Percentiles rank a stretch among this genome's conserved stretches.
Conservation (phyloP, 306 rosid genomes). For the Sechiopsis laciniata region DNA sequence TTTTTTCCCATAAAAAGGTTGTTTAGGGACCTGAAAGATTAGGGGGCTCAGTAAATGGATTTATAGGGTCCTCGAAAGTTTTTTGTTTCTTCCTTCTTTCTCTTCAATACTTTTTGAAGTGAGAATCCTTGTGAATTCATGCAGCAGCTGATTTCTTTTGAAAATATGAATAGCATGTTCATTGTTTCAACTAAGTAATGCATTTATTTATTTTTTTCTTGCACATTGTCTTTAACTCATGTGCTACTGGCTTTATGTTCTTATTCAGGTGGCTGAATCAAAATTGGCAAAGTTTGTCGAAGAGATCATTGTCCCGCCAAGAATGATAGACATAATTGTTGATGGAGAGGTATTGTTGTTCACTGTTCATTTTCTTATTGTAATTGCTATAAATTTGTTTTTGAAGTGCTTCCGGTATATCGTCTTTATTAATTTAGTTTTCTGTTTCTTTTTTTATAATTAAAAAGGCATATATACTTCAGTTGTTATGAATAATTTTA, state of each 20-base stretch:
- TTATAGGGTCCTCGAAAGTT: background rate
- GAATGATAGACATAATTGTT: slow-evolving; percentile 82
- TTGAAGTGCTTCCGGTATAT: background rate
- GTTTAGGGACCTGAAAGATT: background rate
- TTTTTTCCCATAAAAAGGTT: too few species aligned
- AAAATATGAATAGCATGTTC: background rate
- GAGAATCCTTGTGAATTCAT: background rate
- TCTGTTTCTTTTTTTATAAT: background rate
- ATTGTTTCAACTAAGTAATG: background rate
- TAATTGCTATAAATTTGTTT: slow-evolving; percentile 4
- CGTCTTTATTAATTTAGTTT: background rate
- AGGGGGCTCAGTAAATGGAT: background rate
- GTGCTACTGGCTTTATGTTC: slow-evolving; percentile 21
- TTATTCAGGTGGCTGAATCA: slow-evolving; percentile 79
- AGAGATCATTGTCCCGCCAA: slow-evolving; percentile 94
- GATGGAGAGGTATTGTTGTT: slow-evolving; percentile 77
- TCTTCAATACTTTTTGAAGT: slow-evolving; percentile 4
- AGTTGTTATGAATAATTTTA: background rate
- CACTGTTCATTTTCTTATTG: background rate
- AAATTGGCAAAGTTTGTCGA: slow-evolving; percentile 91
- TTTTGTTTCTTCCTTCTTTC: background rate
- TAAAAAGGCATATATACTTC: background rate
- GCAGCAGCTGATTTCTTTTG: slow-evolving; percentile 10
- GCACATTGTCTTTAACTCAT: slow-evolving; percentile 18
- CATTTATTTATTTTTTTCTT: background rate